These are phyloP conservation scores for Aspergillus sclerotioniger DNA, from an alignment of 495 filamentous ascomycete genomes.

Conservation along the genomic window DNA sequence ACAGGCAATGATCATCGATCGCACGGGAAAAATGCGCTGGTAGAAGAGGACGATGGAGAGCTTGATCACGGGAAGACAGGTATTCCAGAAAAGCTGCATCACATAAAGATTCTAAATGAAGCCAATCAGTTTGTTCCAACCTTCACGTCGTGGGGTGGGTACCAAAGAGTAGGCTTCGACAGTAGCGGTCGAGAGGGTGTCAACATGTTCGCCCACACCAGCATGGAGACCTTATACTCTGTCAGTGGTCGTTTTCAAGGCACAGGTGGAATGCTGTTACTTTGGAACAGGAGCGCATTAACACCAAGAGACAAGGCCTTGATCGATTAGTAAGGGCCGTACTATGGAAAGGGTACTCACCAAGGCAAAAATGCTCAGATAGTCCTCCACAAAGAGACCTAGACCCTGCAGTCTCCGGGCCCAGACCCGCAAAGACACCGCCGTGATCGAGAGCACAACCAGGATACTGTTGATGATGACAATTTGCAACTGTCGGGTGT, in stretches of 20 bases:
- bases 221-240: background rate
- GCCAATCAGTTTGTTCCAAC: background rate
- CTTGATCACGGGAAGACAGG: background rate
- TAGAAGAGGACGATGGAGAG: slow-evolving; percentile 4
- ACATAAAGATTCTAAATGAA: background rate
- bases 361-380: background rate
- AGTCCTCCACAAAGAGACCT: background rate
- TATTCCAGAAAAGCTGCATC: slow-evolving; percentile 2
- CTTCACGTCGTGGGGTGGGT: background rate
- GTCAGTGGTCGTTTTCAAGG: background rate
- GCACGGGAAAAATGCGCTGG: background rate
- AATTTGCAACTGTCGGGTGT: background rate
- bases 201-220: background rate
- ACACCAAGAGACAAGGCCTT: background rate
- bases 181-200: background rate
- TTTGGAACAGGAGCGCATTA: background rate
- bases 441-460: background rate
- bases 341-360: background rate
- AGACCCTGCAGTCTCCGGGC: background rate
- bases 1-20: background rate
- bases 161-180: background rate
- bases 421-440: background rate
- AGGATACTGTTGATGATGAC: background rate
- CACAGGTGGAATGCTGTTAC: background rate
- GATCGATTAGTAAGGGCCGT: background rate